Evolutionary conservation across 2,329 filamentous ascomycete genomes (phyloP).

Genomic region (Pestalotiopsis sp.): DNA sequence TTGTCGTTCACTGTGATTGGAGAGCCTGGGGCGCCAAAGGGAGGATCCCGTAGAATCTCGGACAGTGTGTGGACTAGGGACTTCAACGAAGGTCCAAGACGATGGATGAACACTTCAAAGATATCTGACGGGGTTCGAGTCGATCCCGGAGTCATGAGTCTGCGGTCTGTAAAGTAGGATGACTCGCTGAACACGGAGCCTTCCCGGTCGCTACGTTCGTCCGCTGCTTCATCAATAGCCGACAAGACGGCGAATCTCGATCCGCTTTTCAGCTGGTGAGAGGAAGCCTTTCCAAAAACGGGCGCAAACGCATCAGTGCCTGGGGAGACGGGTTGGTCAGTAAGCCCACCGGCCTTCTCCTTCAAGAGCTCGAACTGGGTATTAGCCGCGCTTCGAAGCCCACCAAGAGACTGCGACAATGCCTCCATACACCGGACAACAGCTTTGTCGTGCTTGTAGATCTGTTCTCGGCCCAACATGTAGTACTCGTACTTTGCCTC

Average conservation of each 20-base stretch:
- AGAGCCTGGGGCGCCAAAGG: constrained; percentile 72
- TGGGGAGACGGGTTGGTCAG: constrained; percentile 33
- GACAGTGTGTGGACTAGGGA: constrained; percentile 91
- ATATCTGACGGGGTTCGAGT: constrained; percentile 76
- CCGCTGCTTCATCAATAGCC: constrained; percentile 64
- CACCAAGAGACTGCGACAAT: constrained; percentile 86
- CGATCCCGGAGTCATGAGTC: constrained; percentile 21
- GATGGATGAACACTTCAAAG: constrained; percentile 85
- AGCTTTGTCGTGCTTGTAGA: constrained; percentile 77
- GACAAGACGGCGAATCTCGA: constrained; percentile 50
- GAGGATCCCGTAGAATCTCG: constrained; percentile 84
- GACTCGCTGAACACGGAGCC: constrained; percentile 27
- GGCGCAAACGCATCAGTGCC: constrained; percentile 27
- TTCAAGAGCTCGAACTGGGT: constrained; percentile 86
- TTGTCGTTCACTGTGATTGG: constrained; percentile 77
- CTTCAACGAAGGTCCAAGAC: constrained; percentile 93
- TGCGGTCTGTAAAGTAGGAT: constrained; percentile 2
- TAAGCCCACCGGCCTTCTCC: constrained; percentile 50
- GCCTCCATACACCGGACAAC: constrained; percentile 84
- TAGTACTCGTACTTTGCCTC: constrained; percentile 93
- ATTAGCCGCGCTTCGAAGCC: constrained; percentile 83
- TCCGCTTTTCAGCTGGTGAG: constrained; percentile 36
- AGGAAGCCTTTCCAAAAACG: constrained; percentile 22
- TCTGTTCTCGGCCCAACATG: constrained; percentile 74
- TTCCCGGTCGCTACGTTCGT: constrained; percentile 56